These are phyloP conservation scores for Crucihimalaya himalaica DNA, from an alignment of 345 rosid genomes.

Conservation along the genomic window DNA sequence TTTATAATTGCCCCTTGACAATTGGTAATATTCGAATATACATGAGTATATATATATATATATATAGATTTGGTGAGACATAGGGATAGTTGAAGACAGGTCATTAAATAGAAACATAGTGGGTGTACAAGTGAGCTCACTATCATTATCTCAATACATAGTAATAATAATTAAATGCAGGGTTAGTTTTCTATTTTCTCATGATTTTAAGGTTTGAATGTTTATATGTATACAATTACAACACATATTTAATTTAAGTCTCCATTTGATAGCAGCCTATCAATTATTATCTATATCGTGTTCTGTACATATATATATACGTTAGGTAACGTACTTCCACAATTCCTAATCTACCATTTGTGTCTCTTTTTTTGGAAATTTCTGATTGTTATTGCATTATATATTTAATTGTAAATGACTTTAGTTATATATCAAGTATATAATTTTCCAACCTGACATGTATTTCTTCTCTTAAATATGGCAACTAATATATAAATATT, in stretches of 20 bases:
- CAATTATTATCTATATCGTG: neutral
- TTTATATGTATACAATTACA: slow-evolving; percentile 22
- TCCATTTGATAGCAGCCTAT: slow-evolving; percentile 21
- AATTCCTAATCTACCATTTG: slow-evolving; percentile 34
- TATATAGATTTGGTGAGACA: slow-evolving; percentile 31
- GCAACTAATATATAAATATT: neutral
- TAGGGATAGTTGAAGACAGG: slow-evolving; percentile 38
- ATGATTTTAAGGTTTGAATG: slow-evolving; percentile 42
- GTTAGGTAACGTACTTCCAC: slow-evolving; percentile 25
- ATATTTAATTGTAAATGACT: neutral
- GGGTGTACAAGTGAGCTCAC: slow-evolving; percentile 51
- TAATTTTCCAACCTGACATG: neutral
- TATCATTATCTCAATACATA: slow-evolving; percentile 38
- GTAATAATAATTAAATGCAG: slow-evolving; percentile 17
- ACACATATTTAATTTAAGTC: slow-evolving; percentile 4
- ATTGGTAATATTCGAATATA: slow-evolving; percentile 19
- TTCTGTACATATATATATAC: neutral
- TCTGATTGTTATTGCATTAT: slow-evolving; percentile 21
- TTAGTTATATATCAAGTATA: neutral
- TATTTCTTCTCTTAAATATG: neutral
- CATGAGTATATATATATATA: neutral
- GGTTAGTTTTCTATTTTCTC: slow-evolving; percentile 38
- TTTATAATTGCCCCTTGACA: neutral
- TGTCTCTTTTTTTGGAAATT: slow-evolving; percentile 13
- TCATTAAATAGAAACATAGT: slow-evolving; percentile 38